Evolutionary conservation across 352 stramenopile species (phyloP), one percentile per base, ranked within the genome.

Genomic region (Saprolegnia diclina): DNA sequence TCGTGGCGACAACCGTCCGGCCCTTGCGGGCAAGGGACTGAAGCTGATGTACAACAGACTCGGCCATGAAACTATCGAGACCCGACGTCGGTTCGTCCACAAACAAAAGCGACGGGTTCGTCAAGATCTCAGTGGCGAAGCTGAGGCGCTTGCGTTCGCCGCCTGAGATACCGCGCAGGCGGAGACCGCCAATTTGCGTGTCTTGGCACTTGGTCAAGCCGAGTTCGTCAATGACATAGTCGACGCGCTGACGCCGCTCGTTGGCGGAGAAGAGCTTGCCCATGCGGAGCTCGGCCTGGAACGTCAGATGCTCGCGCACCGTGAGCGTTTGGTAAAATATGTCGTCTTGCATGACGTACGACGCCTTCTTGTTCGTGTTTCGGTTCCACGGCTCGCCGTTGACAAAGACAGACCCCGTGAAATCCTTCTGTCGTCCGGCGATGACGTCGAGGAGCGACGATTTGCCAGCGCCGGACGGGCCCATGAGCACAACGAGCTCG

Each of bases 371-470:
- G 26, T 80, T 77, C 16, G 67, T 75, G 0, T 22, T 56, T 7
- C 85, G 72, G 42, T 24, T 72, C 74, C 80, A 86, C 9, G 68
- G 68, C 5, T 72, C 38, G n/a, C 94, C 92, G 55, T 83, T 88
- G 26, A 97, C 76, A 1, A 54, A 73, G 38, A 89, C 85, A 0
- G 56, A 72, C 22, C 85, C 80, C 38, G 83, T 76, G 5, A 91
- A 87, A 9, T 76, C 75, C 16, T 71, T 82, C 64, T 98, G 98
- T 42, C 92, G 79, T 14, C 92, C 76, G 0, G 94, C 89, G 59
- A 99, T 91, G 22, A 97, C 95, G 80, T 98, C 92, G 9, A 97
- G 82, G 7, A 98, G 81, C 1, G 93, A 97, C n/a, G 89, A 97
- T 72, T 98, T 98, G 13, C 91, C 90, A 37, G 87, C 83, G 14